phyloP scores from a whole-genome alignment of 306 rosid genomes.

The Pueraria montana region DNA sequence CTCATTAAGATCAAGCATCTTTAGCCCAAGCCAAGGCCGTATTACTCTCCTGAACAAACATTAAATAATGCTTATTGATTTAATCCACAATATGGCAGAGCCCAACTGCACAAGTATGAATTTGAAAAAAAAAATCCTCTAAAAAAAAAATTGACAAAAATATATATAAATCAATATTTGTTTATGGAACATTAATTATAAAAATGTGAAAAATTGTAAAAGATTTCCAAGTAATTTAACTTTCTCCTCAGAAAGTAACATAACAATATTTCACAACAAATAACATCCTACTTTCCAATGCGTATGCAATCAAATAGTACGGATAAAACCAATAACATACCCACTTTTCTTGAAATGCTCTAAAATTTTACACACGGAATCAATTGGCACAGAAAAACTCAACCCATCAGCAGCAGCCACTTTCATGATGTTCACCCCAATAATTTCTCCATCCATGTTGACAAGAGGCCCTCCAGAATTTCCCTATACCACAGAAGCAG shows the following conservation, averaged over 20 bases:
- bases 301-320: constrained; percentile 5
- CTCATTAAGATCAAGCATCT: constrained; percentile 89
- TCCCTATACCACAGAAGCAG: constrained; percentile 65
- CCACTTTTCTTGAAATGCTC: constrained; percentile 87
- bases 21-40: constrained; percentile 95
- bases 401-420: constrained; percentile 81
- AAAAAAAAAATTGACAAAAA: no score
- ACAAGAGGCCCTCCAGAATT: constrained; percentile 97
- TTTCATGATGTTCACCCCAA: constrained; percentile 90
- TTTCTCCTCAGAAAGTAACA: neutral
- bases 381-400: constrained; percentile 90
- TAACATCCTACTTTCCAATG: constrained; percentile 15
- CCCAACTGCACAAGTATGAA: constrained; percentile 26
- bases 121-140: no score
- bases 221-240: neutral
- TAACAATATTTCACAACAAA: constrained; percentile 26
- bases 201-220: constrained; percentile 1
- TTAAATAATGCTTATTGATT: constrained; percentile 20
- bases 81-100: constrained; percentile 18
- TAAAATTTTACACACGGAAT: constrained; percentile 73
- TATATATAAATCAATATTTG: constrained; percentile 23
- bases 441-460: constrained; percentile 90
- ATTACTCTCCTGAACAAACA: constrained; percentile 79
- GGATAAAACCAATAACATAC: constrained; percentile 51
- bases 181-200: constrained; percentile 9